Base-by-base conservation (phyloP, 192 early-diverging fungal genomes). In the Rhizophagus prolifer region DNA sequence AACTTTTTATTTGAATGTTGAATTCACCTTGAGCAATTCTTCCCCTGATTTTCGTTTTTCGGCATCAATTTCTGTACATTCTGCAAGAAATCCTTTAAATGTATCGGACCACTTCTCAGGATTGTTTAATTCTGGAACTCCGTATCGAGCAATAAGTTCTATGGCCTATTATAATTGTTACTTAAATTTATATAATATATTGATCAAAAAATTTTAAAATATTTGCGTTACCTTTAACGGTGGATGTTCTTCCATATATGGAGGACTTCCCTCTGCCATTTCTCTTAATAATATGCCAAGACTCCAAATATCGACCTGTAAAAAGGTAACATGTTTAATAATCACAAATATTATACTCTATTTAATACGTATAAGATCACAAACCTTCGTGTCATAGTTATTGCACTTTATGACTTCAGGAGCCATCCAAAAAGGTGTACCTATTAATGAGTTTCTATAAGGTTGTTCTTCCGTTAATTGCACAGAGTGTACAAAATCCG, bases 381-480 rank as follows among this genome's bases (percentile, higher is more conserved):
- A 54, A 28, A 71, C 71, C 78, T 94, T 95, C 28, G 94, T 82
- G 10, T 91, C 93, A 82, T 98, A 98, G 65, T 95, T 91, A 80
- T 91, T 90, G 14, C 90, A 94, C 81, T 88, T 93, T 47, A 98
- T 94, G 5, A 98, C 96, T 79, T 98, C 96, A 23, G 96, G 96
- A 23, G 96, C 94, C 96, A 98, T 98, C 96, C 96, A 97, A 86
- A 95, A 98, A 23, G 96, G 94, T 46, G 95, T 97, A 44, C 90
- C 96, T 9, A 92, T 94, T 73, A 95, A 91, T 23, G 93, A 96
- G 36, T 90, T 91, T 46, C 95, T 88, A 78, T 92, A 92, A 59
- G 91, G 89, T 50, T 92, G 87, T 70, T 88, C 87, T 75, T 90
- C 92, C 1, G 93, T 91, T 46, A 98, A 85, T 81, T 96, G 92